These are phyloP conservation scores for Vanrija sp. DNA, from an alignment of 1,284 basidiomycete species.

Conservation along the genomic window DNA sequence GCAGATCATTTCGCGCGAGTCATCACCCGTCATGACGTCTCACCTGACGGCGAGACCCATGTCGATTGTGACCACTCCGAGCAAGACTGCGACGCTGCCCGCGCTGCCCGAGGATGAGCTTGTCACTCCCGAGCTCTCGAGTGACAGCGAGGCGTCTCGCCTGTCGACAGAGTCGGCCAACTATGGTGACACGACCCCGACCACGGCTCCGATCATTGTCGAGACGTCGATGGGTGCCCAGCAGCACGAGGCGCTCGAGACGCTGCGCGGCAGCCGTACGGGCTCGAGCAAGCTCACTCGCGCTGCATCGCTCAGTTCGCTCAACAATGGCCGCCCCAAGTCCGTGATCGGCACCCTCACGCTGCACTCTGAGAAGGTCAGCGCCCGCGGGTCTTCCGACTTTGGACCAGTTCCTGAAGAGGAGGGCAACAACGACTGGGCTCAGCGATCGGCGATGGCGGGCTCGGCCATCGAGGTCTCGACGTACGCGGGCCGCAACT, in stretches of 20 bases:
- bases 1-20: conserved; percentile 3
- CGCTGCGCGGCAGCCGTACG: not conserved
- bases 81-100: conserved; percentile 11
- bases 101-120: conserved; percentile 10
- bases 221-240: not conserved
- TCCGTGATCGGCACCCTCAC: too few species aligned
- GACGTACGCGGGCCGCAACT: not conserved
- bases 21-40: not conserved
- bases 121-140: not conserved
- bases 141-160: not conserved
- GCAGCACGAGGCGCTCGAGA: conserved; percentile 8
- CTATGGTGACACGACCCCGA: not conserved
- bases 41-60: not conserved
- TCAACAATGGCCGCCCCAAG: not conserved
- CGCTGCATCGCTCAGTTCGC: conserved; percentile 8
- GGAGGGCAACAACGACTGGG: too few species aligned
- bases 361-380: too few species aligned
- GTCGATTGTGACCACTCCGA: not conserved
- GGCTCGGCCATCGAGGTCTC: not conserved
- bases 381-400: too few species aligned
- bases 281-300: conserved; percentile 7
- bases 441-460: not conserved
- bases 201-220: not conserved
- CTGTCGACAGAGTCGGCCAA: conserved; percentile 3
- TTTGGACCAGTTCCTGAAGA: too few species aligned